Evolutionary conservation across 345 rosid genomes (phyloP), one percentile per base, ranked within the genome.

Genomic region (Eucalyptus camaldulensis): DNA sequence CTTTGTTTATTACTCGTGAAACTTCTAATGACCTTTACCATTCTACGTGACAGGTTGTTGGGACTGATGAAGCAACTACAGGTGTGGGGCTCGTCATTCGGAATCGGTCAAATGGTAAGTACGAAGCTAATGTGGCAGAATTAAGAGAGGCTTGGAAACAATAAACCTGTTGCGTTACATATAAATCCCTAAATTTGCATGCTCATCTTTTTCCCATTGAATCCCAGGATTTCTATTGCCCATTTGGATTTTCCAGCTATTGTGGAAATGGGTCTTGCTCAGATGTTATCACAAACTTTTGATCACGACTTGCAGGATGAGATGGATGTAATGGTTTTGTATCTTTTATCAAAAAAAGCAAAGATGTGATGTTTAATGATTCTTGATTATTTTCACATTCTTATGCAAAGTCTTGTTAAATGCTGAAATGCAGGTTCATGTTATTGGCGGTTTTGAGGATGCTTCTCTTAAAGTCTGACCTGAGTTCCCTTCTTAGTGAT

Each of bases 1-100:
- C 45, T 37, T 65, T 37, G 45, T 37, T 72, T 72, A 72, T 72
- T n/a, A 37, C 27, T 72, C 0, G 27, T 1, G 5, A 72, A 72
- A 37, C 45, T 72, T 33, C 27, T 72, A 37, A 19, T 19, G 81
- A 72, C n/a, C 5, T 54, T 87, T 53, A 44, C 25, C 47, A 62
- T 72, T 67, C 89, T 85, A 65, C 53, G 88, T 90, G 86, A 45
- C 90, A 97, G 98, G 93, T 92, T 90, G 92, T 94, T 24, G 99
- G 96, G 90, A 94, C 96, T 24, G 99, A 97, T 91, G 99, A 97
- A 92, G 97, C 98, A 86, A 97, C 99, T 60, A 96, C 98, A 86
- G 96, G 99, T 17, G 95, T 96, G 72, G 98, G 96, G 33, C 90
- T 97, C 33, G 96, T 94, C 88, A 94, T 97, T 88, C 95, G 97